Base-by-base conservation (phyloP, 352 stramenopile genomes). In the Peronospora destructor region DNA sequence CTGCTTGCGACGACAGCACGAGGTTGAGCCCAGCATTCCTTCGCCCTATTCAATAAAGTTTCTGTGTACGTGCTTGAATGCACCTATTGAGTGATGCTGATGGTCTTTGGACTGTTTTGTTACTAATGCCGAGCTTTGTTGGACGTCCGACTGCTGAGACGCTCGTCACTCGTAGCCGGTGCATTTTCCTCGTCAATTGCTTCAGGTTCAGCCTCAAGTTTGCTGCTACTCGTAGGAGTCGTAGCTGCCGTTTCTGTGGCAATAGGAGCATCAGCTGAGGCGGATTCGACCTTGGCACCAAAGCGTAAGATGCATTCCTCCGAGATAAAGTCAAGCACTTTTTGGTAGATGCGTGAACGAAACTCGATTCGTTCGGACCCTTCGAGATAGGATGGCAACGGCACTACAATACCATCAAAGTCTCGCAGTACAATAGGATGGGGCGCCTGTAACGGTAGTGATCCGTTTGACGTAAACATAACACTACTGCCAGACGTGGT, bases 361-460 rank as follows among this genome's bases (percentile, higher is more conserved):
- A 91, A 87, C 46, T 87, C 76, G 33, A 76, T 62, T 45, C 81
- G 67, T 44, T 88, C 81, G 45, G 85, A 61, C 23, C 76, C 73
- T 54, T 87, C 71, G 5, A 91, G 45, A 46, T 84, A 88, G 12
- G 80, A 89, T 14, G 80, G 80, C 49, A 88, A 48, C 10, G 77
- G 80, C 45, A 91, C 80, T 11, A 87, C 72, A 48, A 91, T 84
- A 23, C 78, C 78, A 42, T 89, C 78, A 58, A 89, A 89, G 59
- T 85, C 76, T 60, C 83, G 70, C 71, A 85, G 76, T 23, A 64
- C 53, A 43, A 71, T 76, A 23, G 68, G 66, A 28, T 75, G 75
- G 33, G 68, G 35, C 45, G 84, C 49, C 40, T 85, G 76, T 43
- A 74, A 67, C 14, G 70, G 64, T 53, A 83, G 77, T 29, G 71